These are phyloP conservation scores for Trichoderma arundinaceum DNA, from an alignment of 2,329 filamentous ascomycete species.

Conservation along the genomic window DNA sequence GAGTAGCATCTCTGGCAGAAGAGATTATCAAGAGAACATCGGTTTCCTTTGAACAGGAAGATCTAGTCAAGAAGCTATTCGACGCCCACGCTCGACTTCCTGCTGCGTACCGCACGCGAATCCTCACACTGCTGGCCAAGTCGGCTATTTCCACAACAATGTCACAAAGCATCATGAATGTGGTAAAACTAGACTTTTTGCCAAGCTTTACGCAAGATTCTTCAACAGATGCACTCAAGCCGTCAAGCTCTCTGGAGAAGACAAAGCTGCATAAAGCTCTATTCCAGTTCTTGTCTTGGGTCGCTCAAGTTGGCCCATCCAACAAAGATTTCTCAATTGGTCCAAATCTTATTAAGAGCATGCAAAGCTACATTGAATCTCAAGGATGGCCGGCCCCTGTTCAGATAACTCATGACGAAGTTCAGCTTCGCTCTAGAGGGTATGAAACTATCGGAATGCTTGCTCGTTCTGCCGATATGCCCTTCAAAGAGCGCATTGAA, in stretches of 20 bases:
- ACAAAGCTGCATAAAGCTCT: constrained; percentile 81
- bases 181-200: constrained; percentile 71
- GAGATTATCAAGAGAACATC: constrained; percentile 83
- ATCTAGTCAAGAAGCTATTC: constrained; percentile 70
- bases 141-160: constrained; percentile 76
- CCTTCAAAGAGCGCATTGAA: constrained; percentile 59
- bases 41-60: constrained; percentile 72
- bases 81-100: constrained; percentile 74
- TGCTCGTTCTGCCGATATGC: constrained; percentile 66
- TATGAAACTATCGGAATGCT: constrained; percentile 92
- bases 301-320: constrained; percentile 72
- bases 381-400: constrained; percentile 82
- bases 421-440: constrained; percentile 74
- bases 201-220: constrained; percentile 35
- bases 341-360: constrained; percentile 67
- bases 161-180: constrained; percentile 67
- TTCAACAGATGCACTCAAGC: constrained; percentile 38
- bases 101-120: constrained; percentile 76
- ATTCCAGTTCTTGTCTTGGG: constrained; percentile 86
- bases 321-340: constrained; percentile 69
- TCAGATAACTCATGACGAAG: constrained; percentile 62
- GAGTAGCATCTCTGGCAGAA: constrained; percentile 83
- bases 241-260: constrained; percentile 69
- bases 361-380: constrained; percentile 75
- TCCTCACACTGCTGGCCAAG: constrained; percentile 76